Percentiles rank a stretch among this genome's conserved stretches.
Evolutionary conservation across 2,329 filamentous ascomycete species (phyloP).

Genomic region (Ceratocystis variospora): DNA sequence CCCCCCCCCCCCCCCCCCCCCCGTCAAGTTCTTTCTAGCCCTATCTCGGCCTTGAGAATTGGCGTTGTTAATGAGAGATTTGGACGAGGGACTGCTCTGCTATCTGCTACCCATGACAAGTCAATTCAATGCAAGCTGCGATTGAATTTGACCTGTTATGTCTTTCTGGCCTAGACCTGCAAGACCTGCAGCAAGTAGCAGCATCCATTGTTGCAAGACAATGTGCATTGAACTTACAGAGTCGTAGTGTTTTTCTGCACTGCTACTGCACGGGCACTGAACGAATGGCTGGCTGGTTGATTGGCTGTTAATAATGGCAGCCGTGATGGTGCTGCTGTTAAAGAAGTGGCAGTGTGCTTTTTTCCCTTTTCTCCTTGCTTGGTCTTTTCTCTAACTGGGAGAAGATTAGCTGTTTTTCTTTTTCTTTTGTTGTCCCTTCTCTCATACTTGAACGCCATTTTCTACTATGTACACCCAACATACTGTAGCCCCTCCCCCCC

Average conservation of each 20-base stretch:
- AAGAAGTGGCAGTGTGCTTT: background rate
- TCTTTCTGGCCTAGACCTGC: background rate
- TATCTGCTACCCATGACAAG: background rate
- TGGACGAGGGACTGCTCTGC: background rate
- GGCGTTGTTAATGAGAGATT: background rate
- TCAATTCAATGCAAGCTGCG: background rate
- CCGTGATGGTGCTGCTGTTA: background rate
- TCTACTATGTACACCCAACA: too few relatives aligned
- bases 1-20: too few relatives aligned
- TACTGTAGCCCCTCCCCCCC: background rate
- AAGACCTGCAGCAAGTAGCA: background rate
- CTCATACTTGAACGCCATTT: too few relatives aligned
- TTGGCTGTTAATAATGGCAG: background rate
- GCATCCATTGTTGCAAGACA: background rate
- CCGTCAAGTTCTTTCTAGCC: too few relatives aligned
- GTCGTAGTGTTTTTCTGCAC: background rate
- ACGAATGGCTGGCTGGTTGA: background rate
- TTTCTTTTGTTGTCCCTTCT: too few relatives aligned
- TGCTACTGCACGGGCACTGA: background rate
- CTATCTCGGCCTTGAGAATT: background rate
- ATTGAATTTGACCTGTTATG: background rate
- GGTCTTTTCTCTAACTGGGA: background rate
- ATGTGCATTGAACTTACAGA: background rate
- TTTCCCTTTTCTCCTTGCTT: background rate
- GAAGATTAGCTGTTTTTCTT: background rate